phyloP scores from a whole-genome alignment of 192 early-diverging fungal species.

The Backusella tuberculispora region DNA sequence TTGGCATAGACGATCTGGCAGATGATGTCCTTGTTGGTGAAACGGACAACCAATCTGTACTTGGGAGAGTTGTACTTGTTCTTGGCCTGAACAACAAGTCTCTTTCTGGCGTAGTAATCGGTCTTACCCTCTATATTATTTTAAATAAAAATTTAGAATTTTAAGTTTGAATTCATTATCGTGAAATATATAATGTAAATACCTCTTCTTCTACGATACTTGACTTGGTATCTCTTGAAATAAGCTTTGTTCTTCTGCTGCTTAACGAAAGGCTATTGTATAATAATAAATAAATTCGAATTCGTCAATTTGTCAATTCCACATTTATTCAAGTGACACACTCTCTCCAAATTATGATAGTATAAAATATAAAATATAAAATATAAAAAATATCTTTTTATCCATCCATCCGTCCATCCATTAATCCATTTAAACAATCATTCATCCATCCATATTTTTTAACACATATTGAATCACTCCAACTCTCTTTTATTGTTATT shows the following conservation, averaged over 20 bases:
- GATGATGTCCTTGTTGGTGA: constrained; percentile 98
- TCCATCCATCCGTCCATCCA: constrained; percentile 21
- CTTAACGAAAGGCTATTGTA: constrained; percentile 42
- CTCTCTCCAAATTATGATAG: neutral
- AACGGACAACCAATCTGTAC: constrained; percentile 98
- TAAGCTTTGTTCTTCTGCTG: constrained; percentile 70
- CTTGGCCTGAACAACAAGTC: constrained; percentile 97
- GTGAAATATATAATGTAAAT: neutral
- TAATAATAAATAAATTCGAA: neutral
- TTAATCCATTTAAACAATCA: neutral
- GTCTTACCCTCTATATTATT: constrained; percentile 92
- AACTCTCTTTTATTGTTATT: neutral
- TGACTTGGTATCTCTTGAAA: constrained; percentile 99
- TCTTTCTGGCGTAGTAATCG: constrained; percentile 99
- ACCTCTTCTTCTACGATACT: constrained; percentile 98
- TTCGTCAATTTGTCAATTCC: constrained; percentile 1
- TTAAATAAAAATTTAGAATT: neutral
- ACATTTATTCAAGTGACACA: neutral
- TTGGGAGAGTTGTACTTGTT: constrained; percentile 99
- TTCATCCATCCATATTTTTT: neutral
- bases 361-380: neutral
- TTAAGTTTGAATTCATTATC: neutral
- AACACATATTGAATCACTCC: neutral
- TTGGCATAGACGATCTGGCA: constrained; percentile 98
- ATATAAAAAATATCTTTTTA: too few relatives aligned